phyloP scores from a whole-genome alignment of 441 rosid genomes.

The Populus hybrid region DNA sequence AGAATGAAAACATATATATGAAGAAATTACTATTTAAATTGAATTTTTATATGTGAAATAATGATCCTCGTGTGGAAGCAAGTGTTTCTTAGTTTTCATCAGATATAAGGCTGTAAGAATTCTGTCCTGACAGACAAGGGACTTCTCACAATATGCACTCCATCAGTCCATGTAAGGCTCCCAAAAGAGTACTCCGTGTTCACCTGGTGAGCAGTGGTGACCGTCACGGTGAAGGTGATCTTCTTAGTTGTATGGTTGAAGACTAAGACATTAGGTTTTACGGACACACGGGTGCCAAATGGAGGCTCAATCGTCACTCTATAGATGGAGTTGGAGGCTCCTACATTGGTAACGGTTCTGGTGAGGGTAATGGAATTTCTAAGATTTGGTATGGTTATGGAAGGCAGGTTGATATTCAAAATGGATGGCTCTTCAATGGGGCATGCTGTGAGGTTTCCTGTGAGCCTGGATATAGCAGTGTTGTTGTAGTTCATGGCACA shows the following conservation, averaged over 20 bases:
- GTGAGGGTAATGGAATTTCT: constrained; percentile 43
- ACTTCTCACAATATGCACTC: constrained; percentile 28
- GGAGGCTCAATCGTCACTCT: constrained; percentile 35
- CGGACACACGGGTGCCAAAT: constrained; percentile 26
- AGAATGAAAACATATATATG: not conserved
- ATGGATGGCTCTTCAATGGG: constrained; percentile 31
- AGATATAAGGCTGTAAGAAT: constrained; percentile 13
- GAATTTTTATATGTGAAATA: not conserved
- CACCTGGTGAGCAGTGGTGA: constrained; percentile 12
- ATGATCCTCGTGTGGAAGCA: not conserved
- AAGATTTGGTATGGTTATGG: constrained; percentile 58
- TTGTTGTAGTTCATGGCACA: constrained; percentile 76
- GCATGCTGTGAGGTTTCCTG: constrained; percentile 27
- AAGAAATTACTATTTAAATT: not conserved
- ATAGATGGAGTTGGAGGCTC: constrained; percentile 23
- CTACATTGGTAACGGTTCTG: constrained; percentile 52
- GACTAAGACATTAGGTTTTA: constrained; percentile 29
- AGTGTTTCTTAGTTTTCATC: constrained; percentile 6
- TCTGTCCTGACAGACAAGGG: constrained; percentile 33
- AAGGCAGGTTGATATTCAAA: constrained; percentile 70
- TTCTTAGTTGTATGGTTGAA: constrained; percentile 25
- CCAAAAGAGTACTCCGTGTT: constrained; percentile 53
- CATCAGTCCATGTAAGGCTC: constrained; percentile 39
- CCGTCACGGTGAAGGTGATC: constrained; percentile 28
- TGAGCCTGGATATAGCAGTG: constrained; percentile 33